A percentile compares a stretch with the other conserved stretches of the same genome.
These are phyloP conservation scores for Fusarium albidum DNA, from an alignment of 2,329 filamentous ascomycete species.

Conservation along the genomic window DNA sequence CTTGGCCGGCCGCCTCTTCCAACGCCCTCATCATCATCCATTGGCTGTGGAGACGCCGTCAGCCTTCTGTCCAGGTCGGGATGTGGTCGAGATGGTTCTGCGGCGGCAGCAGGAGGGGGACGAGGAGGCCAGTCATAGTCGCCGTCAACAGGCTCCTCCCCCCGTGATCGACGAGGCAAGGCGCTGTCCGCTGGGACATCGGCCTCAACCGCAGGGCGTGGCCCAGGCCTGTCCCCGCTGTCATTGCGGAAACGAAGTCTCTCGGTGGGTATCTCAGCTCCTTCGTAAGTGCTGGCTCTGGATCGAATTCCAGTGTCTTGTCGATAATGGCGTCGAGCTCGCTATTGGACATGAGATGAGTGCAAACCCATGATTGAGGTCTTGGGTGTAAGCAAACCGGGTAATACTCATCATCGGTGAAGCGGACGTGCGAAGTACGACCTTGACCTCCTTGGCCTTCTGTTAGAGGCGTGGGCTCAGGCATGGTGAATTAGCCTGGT, in stretches of 20 bases:
- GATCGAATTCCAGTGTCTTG: conserved; percentile 6
- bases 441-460: conserved; percentile 20
- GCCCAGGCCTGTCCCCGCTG: not conserved
- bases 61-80: conserved; percentile 5
- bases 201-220: not conserved
- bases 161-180: not conserved
- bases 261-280: conserved; percentile 1
- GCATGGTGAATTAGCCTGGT: conserved; percentile 12
- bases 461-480: conserved; percentile 5
- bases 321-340: conserved; percentile 6
- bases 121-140: not conserved
- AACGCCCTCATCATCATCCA: conserved; percentile 15
- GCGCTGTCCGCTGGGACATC: not conserved
- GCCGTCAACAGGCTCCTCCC: conserved; percentile 1
- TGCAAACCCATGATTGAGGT: not conserved
- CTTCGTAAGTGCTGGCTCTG: conserved; percentile 21
- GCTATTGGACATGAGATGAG: conserved; percentile 17
- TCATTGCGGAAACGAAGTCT: conserved; percentile 7
- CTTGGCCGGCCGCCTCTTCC: not conserved
- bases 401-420: conserved; percentile 30
- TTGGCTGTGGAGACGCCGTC: conserved; percentile 29
- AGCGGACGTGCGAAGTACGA: conserved; percentile 27
- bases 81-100: not conserved
- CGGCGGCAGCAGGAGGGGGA: not conserved
- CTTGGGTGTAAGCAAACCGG: conserved; percentile 22